Percentiles rank a stretch among this genome's conserved stretches.
These are phyloP conservation scores for Tylopilus balloui DNA, from an alignment of 768 basidiomycete species.

Conservation along the genomic window DNA sequence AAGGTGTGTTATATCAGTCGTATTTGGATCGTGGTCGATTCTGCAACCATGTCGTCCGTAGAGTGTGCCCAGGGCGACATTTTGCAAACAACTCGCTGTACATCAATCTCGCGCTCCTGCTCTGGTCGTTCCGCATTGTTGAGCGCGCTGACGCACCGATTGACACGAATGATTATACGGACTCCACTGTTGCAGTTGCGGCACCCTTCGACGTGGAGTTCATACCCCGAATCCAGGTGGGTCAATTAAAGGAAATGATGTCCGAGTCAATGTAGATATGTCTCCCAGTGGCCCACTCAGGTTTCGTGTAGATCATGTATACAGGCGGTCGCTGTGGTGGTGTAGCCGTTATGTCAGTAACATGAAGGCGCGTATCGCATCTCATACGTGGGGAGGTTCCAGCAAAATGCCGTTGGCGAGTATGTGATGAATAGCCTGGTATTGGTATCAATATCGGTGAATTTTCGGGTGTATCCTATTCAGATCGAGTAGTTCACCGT, in stretches of 20 bases:
- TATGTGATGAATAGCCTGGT: too few relatives aligned
- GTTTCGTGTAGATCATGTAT: too few relatives aligned
- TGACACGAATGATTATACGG: neutral
- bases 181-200: neutral
- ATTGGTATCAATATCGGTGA: too few relatives aligned
- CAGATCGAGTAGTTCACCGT: too few relatives aligned
- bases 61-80: neutral
- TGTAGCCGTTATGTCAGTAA: too few relatives aligned
- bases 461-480: too few relatives aligned
- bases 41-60: neutral
- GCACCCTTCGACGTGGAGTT: neutral
- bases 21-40: too few relatives aligned
- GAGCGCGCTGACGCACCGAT: neutral
- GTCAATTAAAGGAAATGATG: neutral
- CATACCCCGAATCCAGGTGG: neutral
- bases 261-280: neutral
- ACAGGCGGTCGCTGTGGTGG: too few relatives aligned
- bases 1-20: conserved; percentile 15
- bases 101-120: neutral
- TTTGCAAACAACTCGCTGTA: neutral
- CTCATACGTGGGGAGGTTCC: too few relatives aligned
- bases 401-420: too few relatives aligned
- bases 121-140: neutral
- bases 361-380: too few relatives aligned
- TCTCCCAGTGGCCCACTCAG: too few relatives aligned